Percentiles rank a stretch among this genome's conserved stretches.
Evolutionary conservation across 352 stramenopile genomes (phyloP).

Genomic region (Pythium chondricola): DNA sequence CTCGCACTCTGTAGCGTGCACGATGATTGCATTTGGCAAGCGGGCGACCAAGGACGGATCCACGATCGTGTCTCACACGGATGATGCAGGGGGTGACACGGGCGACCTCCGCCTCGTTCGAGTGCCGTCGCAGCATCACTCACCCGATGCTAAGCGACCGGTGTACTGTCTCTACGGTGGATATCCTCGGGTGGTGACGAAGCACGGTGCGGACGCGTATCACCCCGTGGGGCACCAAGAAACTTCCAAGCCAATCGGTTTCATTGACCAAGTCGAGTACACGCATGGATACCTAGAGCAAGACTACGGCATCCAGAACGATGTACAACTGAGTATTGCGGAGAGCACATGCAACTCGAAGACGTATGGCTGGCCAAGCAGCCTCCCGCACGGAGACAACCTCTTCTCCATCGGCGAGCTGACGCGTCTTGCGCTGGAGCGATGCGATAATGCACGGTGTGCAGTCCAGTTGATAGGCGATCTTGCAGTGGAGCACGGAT

Average conservation of each 20-base stretch:
- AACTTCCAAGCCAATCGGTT: conserved; percentile 50
- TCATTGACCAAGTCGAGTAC: conserved; percentile 80
- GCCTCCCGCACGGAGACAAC: conserved; percentile 55
- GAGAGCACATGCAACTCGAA: conserved; percentile 88
- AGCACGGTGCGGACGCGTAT: conserved; percentile 71
- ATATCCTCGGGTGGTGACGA: conserved; percentile 57
- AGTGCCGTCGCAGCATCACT: conserved; percentile 76
- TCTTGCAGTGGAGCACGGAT: conserved; percentile 87
- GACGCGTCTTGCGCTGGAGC: conserved; percentile 85
- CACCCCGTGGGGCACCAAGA: conserved; percentile 16
- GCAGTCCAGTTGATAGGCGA: conserved; percentile 87
- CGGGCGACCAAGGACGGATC: conserved; percentile 76
- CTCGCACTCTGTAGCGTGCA: conserved; percentile 63
- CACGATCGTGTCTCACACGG: conserved; percentile 83
- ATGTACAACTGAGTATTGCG: conserved; percentile 88
- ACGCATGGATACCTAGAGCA: conserved; percentile 93
- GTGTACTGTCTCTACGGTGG: conserved; percentile 61
- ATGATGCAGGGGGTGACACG: conserved; percentile 57
- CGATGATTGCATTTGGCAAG: conserved; percentile 82
- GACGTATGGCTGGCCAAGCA: conserved; percentile 59
- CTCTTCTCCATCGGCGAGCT: conserved; percentile 88
- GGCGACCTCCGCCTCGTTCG: conserved; percentile 88
- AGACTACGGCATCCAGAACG: conserved; percentile 92
- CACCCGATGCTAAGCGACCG: conserved; percentile 23
- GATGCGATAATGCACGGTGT: conserved; percentile 70